Evolutionary conservation across 768 basidiomycete species (phyloP).

Genomic region (Pleurotus platypus): DNA sequence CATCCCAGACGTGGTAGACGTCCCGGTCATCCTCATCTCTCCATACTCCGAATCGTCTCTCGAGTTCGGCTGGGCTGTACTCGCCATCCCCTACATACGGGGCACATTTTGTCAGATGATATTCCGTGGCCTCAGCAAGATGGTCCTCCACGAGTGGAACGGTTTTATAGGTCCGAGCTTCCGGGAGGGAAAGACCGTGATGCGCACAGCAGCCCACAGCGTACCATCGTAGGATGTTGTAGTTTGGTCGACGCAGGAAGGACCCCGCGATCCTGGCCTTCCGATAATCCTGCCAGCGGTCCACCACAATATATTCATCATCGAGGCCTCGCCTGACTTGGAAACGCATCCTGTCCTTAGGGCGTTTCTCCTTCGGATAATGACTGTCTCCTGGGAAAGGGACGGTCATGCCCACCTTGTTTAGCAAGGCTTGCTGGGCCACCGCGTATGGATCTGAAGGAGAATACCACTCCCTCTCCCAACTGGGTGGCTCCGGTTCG

Average conservation of each 20-base stretch:
- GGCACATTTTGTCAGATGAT: neutral
- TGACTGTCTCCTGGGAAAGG: neutral
- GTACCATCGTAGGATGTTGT: neutral
- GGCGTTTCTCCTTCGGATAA: neutral
- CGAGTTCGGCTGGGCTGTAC: neutral
- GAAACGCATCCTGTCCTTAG: neutral
- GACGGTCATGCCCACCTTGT: neutral
- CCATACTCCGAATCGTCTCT: neutral
- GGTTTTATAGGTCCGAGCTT: neutral
- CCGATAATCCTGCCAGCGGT: neutral
- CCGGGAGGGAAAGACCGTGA: neutral
- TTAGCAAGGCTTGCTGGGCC: neutral
- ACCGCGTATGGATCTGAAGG: neutral
- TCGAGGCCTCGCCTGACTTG: neutral
- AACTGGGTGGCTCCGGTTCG: too few species aligned
- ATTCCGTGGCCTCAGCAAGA: neutral
- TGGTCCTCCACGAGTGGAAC: neutral
- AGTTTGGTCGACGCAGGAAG: neutral
- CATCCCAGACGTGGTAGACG: neutral
- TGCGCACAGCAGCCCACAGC: neutral
- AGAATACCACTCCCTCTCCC: neutral
- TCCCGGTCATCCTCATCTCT: neutral
- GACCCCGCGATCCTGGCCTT: too few species aligned
- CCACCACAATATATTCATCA: neutral
- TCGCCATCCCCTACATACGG: neutral